Evolutionary conservation across 1,284 basidiomycete species (phyloP).

Genomic region (Trametes hirsuta): DNA sequence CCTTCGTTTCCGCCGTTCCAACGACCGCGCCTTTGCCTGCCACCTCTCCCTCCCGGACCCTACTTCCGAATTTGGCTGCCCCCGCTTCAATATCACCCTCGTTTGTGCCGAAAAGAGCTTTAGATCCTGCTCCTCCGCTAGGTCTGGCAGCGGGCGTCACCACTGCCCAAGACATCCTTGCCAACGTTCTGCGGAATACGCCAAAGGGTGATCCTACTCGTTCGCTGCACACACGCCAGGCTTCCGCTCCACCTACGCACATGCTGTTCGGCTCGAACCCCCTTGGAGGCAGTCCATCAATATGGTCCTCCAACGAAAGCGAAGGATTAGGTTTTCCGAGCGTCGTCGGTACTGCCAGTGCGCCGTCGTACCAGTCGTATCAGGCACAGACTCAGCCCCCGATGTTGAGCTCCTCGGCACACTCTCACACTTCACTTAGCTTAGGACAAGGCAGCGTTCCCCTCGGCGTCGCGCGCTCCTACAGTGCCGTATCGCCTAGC

Average conservation of each 20-base stretch:
- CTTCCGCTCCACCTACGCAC: slow-evolving; percentile 32
- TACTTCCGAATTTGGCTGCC: slow-evolving; percentile 13
- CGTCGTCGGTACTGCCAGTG: slow-evolving; percentile 12
- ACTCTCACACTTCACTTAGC: slow-evolving; percentile 14
- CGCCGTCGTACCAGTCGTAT: slow-evolving; percentile 8
- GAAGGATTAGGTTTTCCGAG: slow-evolving; percentile 14
- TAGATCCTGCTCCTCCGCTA: slow-evolving; percentile 12
- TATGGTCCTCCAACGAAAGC: slow-evolving; percentile 34
- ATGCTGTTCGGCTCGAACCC: slow-evolving; percentile 36
- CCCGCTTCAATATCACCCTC: slow-evolving; percentile 17
- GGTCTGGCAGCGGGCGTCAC: slow-evolving; percentile 37
- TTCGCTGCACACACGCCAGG: slow-evolving; percentile 32
- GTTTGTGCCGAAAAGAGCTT: background rate
- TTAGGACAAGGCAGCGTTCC: slow-evolving; percentile 6
- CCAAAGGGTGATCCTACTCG: slow-evolving; percentile 17
- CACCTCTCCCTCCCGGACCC: slow-evolving; percentile 12
- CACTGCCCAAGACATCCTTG: slow-evolving; percentile 67
- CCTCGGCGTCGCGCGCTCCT: slow-evolving; percentile 6
- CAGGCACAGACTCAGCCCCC: slow-evolving; percentile 4
- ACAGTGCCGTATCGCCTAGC: slow-evolving; percentile 11
- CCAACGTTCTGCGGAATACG: slow-evolving; percentile 44
- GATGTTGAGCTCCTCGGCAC: slow-evolving; percentile 4
- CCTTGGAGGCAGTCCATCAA: slow-evolving; percentile 29
- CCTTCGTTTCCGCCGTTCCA: slow-evolving; percentile 11
- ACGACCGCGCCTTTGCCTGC: slow-evolving; percentile 2